These are phyloP conservation scores for Cicer chorassanicum DNA, from an alignment of 306 rosid species.

Conservation along the genomic window DNA sequence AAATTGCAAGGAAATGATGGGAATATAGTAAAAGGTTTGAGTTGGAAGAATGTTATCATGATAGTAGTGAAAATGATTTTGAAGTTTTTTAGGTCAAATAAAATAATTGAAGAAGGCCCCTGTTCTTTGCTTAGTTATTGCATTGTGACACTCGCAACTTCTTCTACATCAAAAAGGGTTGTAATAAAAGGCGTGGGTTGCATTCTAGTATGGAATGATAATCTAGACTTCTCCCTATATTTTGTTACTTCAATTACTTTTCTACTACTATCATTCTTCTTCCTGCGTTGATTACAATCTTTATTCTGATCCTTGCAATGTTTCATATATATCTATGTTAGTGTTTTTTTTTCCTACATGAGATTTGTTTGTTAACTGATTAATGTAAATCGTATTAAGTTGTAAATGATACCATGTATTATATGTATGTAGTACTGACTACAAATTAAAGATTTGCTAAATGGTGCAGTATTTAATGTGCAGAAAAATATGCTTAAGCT, in stretches of 20 bases:
- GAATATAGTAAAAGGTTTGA: conserved; percentile 85
- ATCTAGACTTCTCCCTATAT: conserved; percentile 84
- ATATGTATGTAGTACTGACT: too few relatives aligned
- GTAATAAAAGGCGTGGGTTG: conserved; percentile 89
- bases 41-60: conserved; percentile 49
- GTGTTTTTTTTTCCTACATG: background rate
- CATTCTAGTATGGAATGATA: conserved; percentile 84
- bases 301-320: conserved; percentile 69
- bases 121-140: conserved; percentile 72
- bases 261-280: conserved; percentile 43
- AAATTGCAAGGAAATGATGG: conserved; percentile 67
- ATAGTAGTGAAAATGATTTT: conserved; percentile 45
- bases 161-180: conserved; percentile 74
- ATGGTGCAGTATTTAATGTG: too few relatives aligned
- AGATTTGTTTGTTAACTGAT: too few relatives aligned
- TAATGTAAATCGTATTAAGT: too few relatives aligned
- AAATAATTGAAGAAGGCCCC: conserved; percentile 66
- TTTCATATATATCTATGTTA: background rate
- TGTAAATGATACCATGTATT: too few relatives aligned
- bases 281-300: conserved; percentile 69
- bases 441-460: too few relatives aligned
- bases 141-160: conserved; percentile 89
- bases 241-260: conserved; percentile 34
- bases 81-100: conserved; percentile 41
- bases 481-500: too few relatives aligned